These are phyloP conservation scores for Kluyveromyces sp. DNA, from an alignment of 1,139 yeast genomes.

Conservation along the genomic window DNA sequence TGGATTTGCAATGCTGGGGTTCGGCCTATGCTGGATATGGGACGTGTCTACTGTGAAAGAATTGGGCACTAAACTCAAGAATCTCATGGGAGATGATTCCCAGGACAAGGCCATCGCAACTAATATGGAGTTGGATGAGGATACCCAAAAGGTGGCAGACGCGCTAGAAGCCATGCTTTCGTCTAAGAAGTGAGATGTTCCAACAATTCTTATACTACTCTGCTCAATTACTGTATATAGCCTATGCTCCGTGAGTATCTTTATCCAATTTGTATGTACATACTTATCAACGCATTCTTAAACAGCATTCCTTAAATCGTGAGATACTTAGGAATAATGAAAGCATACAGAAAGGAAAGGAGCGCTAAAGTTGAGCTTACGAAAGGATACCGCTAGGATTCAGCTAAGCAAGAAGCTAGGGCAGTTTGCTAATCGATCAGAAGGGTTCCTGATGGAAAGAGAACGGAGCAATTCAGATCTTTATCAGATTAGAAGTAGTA, in stretches of 20 bases:
- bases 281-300: neutral
- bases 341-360: too few relatives aligned
- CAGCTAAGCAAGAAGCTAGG: too few relatives aligned
- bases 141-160: constrained; percentile 35
- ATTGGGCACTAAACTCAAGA: constrained; percentile 64
- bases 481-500: constrained; percentile 7
- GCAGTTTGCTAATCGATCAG: too few relatives aligned
- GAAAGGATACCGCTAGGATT: too few relatives aligned
- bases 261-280: too few relatives aligned
- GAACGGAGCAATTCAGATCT: constrained; percentile 10
- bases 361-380: too few relatives aligned
- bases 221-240: too few relatives aligned
- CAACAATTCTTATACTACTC: too few relatives aligned
- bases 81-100: constrained; percentile 55
- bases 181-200: constrained; percentile 7
- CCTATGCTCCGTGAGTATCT: too few relatives aligned
- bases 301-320: neutral
- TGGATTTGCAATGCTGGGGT: constrained; percentile 61
- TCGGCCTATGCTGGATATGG: constrained; percentile 74
- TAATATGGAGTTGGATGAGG: constrained; percentile 59
- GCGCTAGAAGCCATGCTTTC: constrained; percentile 16
- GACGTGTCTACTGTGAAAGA: constrained; percentile 66
- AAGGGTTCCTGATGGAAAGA: constrained; percentile 4
- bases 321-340: too few relatives aligned
- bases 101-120: constrained; percentile 42